phyloP scores from a whole-genome alignment of 1,284 basidiomycete genomes.

The Rhodotorula glutinis region DNA sequence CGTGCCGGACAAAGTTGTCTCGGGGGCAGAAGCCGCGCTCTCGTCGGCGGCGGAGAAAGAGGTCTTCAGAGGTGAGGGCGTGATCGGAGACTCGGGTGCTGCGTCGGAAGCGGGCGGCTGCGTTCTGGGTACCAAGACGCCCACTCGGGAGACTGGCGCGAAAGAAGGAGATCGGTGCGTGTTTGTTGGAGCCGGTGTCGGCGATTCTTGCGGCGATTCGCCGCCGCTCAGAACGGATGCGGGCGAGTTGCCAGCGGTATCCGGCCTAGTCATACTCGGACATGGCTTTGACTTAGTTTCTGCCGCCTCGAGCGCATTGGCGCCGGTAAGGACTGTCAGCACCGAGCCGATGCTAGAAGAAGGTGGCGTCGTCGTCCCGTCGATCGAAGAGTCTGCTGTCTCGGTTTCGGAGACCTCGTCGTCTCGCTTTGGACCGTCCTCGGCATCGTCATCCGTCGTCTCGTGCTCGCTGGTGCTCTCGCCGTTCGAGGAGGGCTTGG shows the following conservation, averaged over 20 bases:
- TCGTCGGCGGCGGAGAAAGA: not conserved
- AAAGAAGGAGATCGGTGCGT: not conserved
- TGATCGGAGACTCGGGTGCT: not conserved
- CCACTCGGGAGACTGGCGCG: too few relatives aligned
- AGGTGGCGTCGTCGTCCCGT: not conserved
- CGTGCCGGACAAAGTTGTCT: not conserved
- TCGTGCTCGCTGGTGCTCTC: not conserved
- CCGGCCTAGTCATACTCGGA: not conserved
- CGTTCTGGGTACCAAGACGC: too few relatives aligned
- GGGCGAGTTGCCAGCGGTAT: not conserved
- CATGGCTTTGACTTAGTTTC: not conserved
- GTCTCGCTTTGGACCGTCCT: not conserved
- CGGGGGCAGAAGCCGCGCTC: not conserved
- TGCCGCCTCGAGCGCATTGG: too few relatives aligned
- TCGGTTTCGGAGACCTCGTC: too few relatives aligned
- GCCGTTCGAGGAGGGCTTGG: not conserved
- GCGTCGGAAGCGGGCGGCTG: not conserved
- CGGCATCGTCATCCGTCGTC: not conserved
- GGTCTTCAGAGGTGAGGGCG: not conserved
- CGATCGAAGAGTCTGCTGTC: not conserved
- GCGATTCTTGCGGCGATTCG: conserved; percentile 14
- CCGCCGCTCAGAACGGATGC: conserved; percentile 2
- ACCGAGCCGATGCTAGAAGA: too few relatives aligned
- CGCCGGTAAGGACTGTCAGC: too few relatives aligned
- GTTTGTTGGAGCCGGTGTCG: conserved; percentile 1